Conservation (phyloP, 768 basidiomycete genomes). For the Pleurotus pulmonarius region DNA sequence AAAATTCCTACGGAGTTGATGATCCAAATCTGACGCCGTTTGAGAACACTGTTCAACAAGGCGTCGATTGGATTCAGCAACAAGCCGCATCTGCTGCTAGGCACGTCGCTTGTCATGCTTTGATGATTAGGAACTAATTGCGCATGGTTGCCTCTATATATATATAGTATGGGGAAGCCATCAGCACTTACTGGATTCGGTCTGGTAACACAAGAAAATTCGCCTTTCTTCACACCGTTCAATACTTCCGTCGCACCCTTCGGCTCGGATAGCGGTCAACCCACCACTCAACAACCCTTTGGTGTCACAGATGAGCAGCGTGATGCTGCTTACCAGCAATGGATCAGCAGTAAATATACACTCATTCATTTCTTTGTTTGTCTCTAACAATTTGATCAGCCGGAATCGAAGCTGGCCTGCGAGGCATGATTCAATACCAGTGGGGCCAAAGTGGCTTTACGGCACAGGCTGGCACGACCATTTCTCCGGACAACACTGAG, state of each 20-base stretch:
- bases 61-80: constrained; percentile 50
- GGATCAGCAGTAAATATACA: constrained; percentile 41
- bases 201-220: constrained; percentile 54
- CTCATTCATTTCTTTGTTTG: background rate
- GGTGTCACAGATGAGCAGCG: constrained; percentile 53
- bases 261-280: constrained; percentile 12
- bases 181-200: constrained; percentile 52
- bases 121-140: constrained; percentile 10
- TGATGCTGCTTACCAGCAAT: constrained; percentile 48
- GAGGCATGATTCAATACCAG: constrained; percentile 49
- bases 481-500: constrained; percentile 29
- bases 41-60: constrained; percentile 48
- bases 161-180: constrained; percentile 16
- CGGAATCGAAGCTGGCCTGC: constrained; percentile 35
- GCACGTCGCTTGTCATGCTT: constrained; percentile 24
- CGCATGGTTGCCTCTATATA: background rate
- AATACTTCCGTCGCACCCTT: constrained; percentile 30
- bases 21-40: constrained; percentile 49
- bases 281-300: constrained; percentile 26
- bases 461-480: constrained; percentile 38
- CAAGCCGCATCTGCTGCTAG: constrained; percentile 36
- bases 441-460: constrained; percentile 57
- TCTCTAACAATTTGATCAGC: constrained; percentile 20
- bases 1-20: constrained; percentile 45
- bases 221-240: constrained; percentile 58